Percentiles rank a stretch among this genome's conserved stretches.
Conservation (phyloP, 345 rosid genomes). For the Salix dunnii region DNA sequence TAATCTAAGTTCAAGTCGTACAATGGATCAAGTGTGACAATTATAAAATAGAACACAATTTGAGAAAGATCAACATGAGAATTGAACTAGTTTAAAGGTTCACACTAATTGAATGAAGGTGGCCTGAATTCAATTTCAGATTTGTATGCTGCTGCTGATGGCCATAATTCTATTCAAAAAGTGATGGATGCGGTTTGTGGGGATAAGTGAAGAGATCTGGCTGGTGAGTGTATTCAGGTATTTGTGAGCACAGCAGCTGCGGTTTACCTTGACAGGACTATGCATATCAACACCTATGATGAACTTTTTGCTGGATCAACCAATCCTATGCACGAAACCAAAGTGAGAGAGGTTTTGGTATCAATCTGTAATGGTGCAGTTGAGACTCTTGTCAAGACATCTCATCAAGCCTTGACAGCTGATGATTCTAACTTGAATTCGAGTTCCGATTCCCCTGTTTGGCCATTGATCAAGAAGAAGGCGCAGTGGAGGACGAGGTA, state of each 20-base stretch:
- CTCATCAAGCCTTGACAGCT: conserved; percentile 43
- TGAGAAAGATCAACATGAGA: too few relatives aligned
- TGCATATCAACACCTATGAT: conserved; percentile 52
- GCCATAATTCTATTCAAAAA: conserved; percentile 15
- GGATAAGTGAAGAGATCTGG: conserved; percentile 44
- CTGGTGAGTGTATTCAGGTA: conserved; percentile 66
- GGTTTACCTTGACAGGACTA: conserved; percentile 74
- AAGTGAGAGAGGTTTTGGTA: conserved; percentile 49
- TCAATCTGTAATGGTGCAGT: conserved; percentile 52
- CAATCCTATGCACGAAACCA: conserved; percentile 53
- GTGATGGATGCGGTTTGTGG: conserved; percentile 46
- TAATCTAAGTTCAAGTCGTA: too few relatives aligned
- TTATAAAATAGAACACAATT: too few relatives aligned
- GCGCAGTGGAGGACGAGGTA: background rate
- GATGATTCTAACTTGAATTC: conserved; percentile 10
- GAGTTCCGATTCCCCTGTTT: conserved; percentile 5
- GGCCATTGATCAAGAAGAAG: conserved; percentile 21
- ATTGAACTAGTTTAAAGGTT: too few relatives aligned
- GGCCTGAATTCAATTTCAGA: conserved; percentile 9
- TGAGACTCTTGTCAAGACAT: conserved; percentile 66
- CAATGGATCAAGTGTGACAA: too few relatives aligned
- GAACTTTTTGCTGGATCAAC: conserved; percentile 68
- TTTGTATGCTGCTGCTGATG: background rate
- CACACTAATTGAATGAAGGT: conserved; percentile 10
- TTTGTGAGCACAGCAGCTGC: conserved; percentile 71